Evolutionary conservation across 768 basidiomycete species (phyloP).

Genomic region (Leccinum subtestaceum): DNA sequence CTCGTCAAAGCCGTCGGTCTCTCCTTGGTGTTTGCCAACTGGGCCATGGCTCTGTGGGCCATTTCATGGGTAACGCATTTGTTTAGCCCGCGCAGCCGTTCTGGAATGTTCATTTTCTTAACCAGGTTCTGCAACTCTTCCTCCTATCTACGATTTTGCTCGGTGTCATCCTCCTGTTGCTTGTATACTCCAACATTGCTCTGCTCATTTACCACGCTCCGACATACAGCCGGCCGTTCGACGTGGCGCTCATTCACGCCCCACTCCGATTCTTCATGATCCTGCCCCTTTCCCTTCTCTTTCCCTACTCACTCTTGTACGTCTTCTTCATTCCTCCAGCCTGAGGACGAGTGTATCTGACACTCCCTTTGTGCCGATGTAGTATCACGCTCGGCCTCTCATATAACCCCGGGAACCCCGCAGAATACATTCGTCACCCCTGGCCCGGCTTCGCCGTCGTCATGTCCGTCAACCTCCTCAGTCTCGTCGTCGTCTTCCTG

Average conservation of each 20-base stretch:
- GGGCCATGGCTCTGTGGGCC: constrained; percentile 78
- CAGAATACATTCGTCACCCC: constrained; percentile 56
- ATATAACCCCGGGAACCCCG: constrained; percentile 46
- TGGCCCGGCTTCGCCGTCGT: constrained; percentile 76
- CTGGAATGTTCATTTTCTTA: not conserved
- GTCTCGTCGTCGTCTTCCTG: constrained; percentile 51
- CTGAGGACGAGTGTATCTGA: not conserved
- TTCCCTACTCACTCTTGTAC: constrained; percentile 56
- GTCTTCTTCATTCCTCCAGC: not conserved
- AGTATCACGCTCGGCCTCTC: constrained; percentile 71
- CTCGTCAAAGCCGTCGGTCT: constrained; percentile 79
- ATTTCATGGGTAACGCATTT: constrained; percentile 57
- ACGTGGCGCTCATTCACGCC: constrained; percentile 82
- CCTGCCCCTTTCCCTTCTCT: constrained; percentile 47
- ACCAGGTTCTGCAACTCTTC: constrained; percentile 71
- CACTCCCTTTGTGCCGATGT: not conserved
- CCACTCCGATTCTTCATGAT: constrained; percentile 72
- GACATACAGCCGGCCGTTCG: constrained; percentile 58
- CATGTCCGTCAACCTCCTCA: constrained; percentile 58
- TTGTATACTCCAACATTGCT: constrained; percentile 78
- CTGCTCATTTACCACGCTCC: constrained; percentile 73
- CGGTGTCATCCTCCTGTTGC: constrained; percentile 62
- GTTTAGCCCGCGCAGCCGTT: rapidly evolving
- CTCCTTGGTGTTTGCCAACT: constrained; percentile 73
- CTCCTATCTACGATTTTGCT: constrained; percentile 71